A percentile compares a stretch with the other conserved stretches of the same genome.
Evolutionary conservation across 176 grass and related monocot species (phyloP).

Genomic region (Oryza officinalis): DNA sequence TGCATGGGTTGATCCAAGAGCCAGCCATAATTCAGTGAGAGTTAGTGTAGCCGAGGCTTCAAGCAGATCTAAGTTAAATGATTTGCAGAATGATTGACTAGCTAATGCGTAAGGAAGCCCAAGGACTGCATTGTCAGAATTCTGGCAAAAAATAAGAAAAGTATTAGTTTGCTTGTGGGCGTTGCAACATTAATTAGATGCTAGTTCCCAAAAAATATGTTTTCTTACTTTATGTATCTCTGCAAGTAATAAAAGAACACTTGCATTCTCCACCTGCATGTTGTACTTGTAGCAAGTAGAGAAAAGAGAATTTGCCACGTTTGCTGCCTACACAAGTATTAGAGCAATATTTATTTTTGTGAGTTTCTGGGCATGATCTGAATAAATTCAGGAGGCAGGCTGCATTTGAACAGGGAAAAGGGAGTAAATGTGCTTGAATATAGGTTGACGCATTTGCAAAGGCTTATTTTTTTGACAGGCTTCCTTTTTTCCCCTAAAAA

Average conservation of each 20-base stretch:
- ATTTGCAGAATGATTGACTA: conserved; percentile 88
- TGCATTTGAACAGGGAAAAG: neutral
- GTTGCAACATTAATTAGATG: conserved; percentile 9
- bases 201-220: neutral
- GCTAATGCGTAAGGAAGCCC: conserved; percentile 83
- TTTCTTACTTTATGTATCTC: conserved; percentile 88
- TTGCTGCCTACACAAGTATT: conserved; percentile 63
- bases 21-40: conserved; percentile 83
- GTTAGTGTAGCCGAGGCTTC: conserved; percentile 82
- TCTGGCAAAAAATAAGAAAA: conserved; percentile 37
- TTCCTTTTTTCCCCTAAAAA: neutral
- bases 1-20: conserved; percentile 76
- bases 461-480: neutral
- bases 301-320: conserved; percentile 83
- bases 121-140: conserved; percentile 76
- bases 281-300: conserved; percentile 91
- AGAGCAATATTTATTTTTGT: neutral
- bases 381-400: conserved; percentile 2
- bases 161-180: conserved; percentile 20
- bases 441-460: neutral
- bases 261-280: conserved; percentile 96
- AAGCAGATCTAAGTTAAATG: conserved; percentile 91
- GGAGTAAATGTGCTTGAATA: neutral
- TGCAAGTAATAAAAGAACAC: conserved; percentile 90
- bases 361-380: neutral